Evolutionary conservation across 2,329 filamentous ascomycete species (phyloP), one percentile per base, ranked within the genome.

Genomic region (Fusarium sublunatum): DNA sequence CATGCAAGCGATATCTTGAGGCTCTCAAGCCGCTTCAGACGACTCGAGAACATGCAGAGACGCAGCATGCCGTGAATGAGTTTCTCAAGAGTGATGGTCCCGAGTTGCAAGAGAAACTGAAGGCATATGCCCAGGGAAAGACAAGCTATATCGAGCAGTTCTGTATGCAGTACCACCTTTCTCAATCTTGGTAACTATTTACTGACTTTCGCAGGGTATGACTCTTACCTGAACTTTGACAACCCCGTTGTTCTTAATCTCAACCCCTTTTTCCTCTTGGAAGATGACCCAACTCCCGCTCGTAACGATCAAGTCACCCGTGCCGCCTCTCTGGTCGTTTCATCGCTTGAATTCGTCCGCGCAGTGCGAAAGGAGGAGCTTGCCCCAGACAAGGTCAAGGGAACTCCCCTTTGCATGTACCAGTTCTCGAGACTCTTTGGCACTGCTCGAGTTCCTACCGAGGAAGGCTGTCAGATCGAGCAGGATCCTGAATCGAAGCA

Each of bases 71-170:
- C 1, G 89, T 96, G 1, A 82, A 89, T 10, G 92, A 97, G 28
- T 98, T 98, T 67, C 77, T 97, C 36, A 88, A 85, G 68, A 81
- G 83, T 1, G 93, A 97, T 63, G 95, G 95, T 0, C 91, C 91
- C 0, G 87, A 90, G 41, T 79, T 99, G 43, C 93, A 99, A 74
- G 92, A 95, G 60, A 93, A 90, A 76, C 79, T 98, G 53, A 95
- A 93, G 80, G 88, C 89, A 70, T 99, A 98, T 80, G 93, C 95
- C 8, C 88, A 87, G 44, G 92, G 91, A 40, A 94, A 93, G 78
- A 92, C 92, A 34, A 98, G 94, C 77, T 99, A 97, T 74, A 98
- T 99, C 70, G 95, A 98, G 75, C 95, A 99, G 72, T 99, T 99
- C 71, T 99, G 94, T 97, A 85, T 12, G 58, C 45, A 25, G 11